phyloP scores from a whole-genome alignment of 257 asterid species.

The Fraxinus cuspidata region DNA sequence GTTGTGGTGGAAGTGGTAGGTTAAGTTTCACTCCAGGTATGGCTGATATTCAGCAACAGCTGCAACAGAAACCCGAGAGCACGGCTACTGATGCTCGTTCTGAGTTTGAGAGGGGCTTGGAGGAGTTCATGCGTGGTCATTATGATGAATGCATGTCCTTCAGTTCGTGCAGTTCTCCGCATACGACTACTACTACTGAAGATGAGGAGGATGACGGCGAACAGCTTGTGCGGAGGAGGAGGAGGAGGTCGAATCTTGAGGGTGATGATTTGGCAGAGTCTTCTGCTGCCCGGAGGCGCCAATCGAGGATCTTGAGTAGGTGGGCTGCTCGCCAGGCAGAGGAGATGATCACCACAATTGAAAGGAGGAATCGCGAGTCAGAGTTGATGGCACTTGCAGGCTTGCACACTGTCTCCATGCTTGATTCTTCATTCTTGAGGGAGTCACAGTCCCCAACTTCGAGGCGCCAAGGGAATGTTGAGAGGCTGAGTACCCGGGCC shows the following conservation, averaged over 20 bases:
- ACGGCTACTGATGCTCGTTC: slow-evolving; percentile 58
- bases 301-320: slow-evolving; percentile 56
- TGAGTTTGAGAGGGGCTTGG: slow-evolving; percentile 87
- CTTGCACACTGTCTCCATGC: slow-evolving; percentile 62
- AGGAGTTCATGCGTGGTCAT: slow-evolving; percentile 82
- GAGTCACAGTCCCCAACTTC: slow-evolving; percentile 56
- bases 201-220: slow-evolving; percentile 88
- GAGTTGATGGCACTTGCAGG: slow-evolving; percentile 65
- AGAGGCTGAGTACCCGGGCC: slow-evolving; percentile 52
- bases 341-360: slow-evolving; percentile 64
- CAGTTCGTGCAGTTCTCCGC: slow-evolving; percentile 83
- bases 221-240: slow-evolving; percentile 74
- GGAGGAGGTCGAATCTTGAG: slow-evolving; percentile 92
- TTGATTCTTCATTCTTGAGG: slow-evolving; percentile 59
- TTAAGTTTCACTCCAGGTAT: slow-evolving; percentile 40
- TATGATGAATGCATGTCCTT: slow-evolving; percentile 90
- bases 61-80: slow-evolving; percentile 91
- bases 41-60: slow-evolving; percentile 74
- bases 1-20: slow-evolving; percentile 34
- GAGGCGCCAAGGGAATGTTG: slow-evolving; percentile 50
- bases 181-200: slow-evolving; percentile 46
- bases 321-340: slow-evolving; percentile 71
- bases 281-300: slow-evolving; percentile 89
- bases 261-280: slow-evolving; percentile 96
- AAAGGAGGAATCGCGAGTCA: slow-evolving; percentile 59